Percentiles rank a stretch among this genome's conserved stretches.
Evolutionary conservation across 805 yeast genomes (phyloP).

Genomic region (Lipomyces mesembrius): DNA sequence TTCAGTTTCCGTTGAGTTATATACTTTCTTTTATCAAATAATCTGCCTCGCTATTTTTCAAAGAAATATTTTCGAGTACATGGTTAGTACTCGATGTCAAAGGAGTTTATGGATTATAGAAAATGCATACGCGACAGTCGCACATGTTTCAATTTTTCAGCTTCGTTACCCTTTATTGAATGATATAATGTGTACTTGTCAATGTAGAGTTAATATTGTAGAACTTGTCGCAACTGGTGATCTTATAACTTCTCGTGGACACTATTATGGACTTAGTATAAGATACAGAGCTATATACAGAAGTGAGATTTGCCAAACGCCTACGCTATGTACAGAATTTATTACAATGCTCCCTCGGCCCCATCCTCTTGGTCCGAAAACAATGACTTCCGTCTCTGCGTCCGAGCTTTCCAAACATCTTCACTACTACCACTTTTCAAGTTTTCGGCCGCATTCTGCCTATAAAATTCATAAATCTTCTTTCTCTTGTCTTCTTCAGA

Average conservation of each 20-base stretch:
- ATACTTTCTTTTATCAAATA: not conserved
- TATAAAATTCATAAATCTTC: constrained; percentile 71
- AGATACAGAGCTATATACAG: not conserved
- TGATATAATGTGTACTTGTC: not conserved
- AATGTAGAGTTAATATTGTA: not conserved
- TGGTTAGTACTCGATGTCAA: not conserved
- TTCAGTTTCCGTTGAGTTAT: not conserved
- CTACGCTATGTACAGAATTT: not conserved
- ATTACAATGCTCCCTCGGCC: not conserved
- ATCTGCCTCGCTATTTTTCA: not conserved
- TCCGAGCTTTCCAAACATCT: constrained; percentile 68
- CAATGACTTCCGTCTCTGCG: constrained; percentile 18
- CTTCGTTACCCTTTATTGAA: not conserved
- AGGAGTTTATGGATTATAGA: not conserved
- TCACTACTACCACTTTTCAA: constrained; percentile 72
- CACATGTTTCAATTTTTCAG: not conserved
- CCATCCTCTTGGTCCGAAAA: constrained; percentile 11
- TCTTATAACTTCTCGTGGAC: no score
- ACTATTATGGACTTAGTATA: no score
- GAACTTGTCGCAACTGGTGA: no score
- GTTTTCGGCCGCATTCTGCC: constrained; percentile 62
- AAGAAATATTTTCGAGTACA: not conserved
- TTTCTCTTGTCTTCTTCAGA: constrained; percentile 57
- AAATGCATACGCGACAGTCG: not conserved
- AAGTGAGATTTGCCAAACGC: not conserved